Conservation (phyloP, 441 rosid species). For the Francoa sonchifolia region DNA sequence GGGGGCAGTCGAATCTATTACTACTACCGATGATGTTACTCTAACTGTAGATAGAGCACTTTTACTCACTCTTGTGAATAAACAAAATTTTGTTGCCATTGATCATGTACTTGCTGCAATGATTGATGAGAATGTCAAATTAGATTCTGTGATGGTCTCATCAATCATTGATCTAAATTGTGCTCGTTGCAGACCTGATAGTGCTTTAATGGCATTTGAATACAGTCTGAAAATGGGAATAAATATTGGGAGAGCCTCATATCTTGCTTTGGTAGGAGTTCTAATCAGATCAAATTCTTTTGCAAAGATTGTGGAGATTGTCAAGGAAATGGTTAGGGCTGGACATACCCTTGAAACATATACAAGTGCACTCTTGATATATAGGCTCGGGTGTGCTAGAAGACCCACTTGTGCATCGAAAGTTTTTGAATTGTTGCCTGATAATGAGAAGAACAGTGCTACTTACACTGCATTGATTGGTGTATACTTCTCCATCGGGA, state of each 20-base stretch:
- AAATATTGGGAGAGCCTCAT: constrained; percentile 35
- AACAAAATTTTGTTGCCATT: constrained; percentile 44
- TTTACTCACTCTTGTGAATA: constrained; percentile 40
- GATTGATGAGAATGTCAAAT: constrained; percentile 20
- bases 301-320: constrained; percentile 30
- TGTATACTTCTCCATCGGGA: constrained; percentile 60
- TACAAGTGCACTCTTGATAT: constrained; percentile 48
- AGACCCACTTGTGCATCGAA: constrained; percentile 52
- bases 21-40: constrained; percentile 17
- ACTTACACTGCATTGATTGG: constrained; percentile 59
- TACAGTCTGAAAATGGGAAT: constrained; percentile 39
- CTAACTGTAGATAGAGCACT: constrained; percentile 26
- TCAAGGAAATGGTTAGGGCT: constrained; percentile 36
- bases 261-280: constrained; percentile 45
- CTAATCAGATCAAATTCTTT: constrained; percentile 35
- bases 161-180: constrained; percentile 35
- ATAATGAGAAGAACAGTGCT: constrained; percentile 45
- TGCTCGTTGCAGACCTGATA: constrained; percentile 25
- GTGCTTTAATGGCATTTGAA: constrained; percentile 54
- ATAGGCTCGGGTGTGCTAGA: constrained; percentile 57
- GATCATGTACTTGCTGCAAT: constrained; percentile 37
- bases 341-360: constrained; percentile 50
- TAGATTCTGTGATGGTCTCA: constrained; percentile 40
- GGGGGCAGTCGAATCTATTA: constrained; percentile 8
- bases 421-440: constrained; percentile 47